Base-by-base conservation (phyloP, 805 yeast genomes). In the Barnettozyma botsteinii region DNA sequence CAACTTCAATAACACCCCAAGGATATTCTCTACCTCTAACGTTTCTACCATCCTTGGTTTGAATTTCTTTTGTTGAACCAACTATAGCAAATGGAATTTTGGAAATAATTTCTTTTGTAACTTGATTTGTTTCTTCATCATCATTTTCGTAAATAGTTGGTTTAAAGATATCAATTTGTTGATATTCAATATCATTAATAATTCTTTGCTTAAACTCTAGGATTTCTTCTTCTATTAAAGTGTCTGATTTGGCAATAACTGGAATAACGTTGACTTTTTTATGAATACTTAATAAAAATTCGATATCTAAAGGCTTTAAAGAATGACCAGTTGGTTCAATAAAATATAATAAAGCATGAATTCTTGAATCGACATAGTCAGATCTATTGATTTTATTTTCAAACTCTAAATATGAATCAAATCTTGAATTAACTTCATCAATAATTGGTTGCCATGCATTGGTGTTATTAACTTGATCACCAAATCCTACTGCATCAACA, bases 311-410 rank as follows among this genome's bases (percentile, higher is more conserved):
- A 15, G 96, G 81, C 60, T 81, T 85, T 61, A 93, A 73, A 31
- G 85, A 78, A 66, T 93, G 98, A 46, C 96, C 98, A 20, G 97
- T 89, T 52, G 98, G 98, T 66, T 91, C 96, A 56, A 93, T 85
- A 55, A 93, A 91, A 66, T 89, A 93, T 48, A 93, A 67, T 60
- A 88, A 79, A 25, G 96, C 98, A 62, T 93, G 98, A 44, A 93
- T 77, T 57, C 98, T 80, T 56, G 81, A 75, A 65, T 93, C 98
- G 42, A 67, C 72, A 47, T 81, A 72, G 15, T 75, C 62, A 11
- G 83, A 66, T 62, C 97, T 79, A 64, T 79, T 79, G 44, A 86
- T 73, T 59, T 81, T 79, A 56, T 86, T 86, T 69, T 93, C 98
- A 36, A 79, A 77, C 64, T 93, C 98, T 65, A 93, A 77, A 61